Base-by-base conservation (phyloP, 495 filamentous ascomycete species). In the Penicillium paradoxum region DNA sequence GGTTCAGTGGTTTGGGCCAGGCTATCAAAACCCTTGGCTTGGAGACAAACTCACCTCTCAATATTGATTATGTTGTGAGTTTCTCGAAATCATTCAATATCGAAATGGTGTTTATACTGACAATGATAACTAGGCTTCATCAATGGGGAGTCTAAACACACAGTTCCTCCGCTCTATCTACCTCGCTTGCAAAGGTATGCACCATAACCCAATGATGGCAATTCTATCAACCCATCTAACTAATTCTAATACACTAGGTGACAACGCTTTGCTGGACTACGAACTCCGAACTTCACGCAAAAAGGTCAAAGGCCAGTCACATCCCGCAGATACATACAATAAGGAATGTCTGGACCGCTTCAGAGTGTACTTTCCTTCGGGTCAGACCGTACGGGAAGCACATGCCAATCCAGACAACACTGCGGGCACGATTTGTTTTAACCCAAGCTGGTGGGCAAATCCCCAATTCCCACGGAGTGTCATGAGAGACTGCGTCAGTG, bases 381-480 rank as follows among this genome's bases (percentile, higher is more conserved):
- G 78, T 1, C 72, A 86, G 1, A 95, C 91, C 1, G 88, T 96
- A 2, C 53, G 56, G 4, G 55, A 59, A 6, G 89, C 87, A 41
- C 83, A 70, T 32, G 83, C 82, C 1, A 84, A 84, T 0, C 66
- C 71, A 3, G 19, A 49, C 14, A 49, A 75, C 3, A 75, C 73
- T 32, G 91, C 79, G 2, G 93, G 93, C 2, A 96, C 90, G 0
- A 88, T 97, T 24, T 95, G 87, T 60, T 80, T 92, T 37, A 77
- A 84, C 45, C 59, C 74, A 2, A 78, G 76, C 49, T 91, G 84
- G 82, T 96, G 83, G 73, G 67, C 83, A 7, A 64, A 74, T 0
- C 50, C 68, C 0, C 77, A 70, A 0, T 97, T 97, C 56, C 92
- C 93, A 0, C 73, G 74, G 14, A 57, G 75, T n/a, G 59, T 88